Evolutionary conservation across 768 basidiomycete genomes (phyloP), one percentile per base, ranked within the genome.

Genomic region (Hygrophorus pudorinus): DNA sequence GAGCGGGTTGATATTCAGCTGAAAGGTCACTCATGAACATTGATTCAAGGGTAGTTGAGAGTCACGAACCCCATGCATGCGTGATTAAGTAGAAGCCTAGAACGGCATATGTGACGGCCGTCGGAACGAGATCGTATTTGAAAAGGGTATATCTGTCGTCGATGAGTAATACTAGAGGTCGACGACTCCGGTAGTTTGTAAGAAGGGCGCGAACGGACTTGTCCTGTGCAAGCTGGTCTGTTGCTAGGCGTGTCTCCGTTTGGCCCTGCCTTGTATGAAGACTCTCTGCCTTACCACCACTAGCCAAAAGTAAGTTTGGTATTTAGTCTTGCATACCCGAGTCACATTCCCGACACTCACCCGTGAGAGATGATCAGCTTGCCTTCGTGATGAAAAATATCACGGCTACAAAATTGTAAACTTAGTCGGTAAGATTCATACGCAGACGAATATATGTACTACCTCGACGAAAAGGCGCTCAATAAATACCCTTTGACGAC

Each of bases 311-410:
- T 37, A 32, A 51, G 36, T 33, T 34, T n/a, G 17, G 9, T 28
- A 39, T 17, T 30, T 27, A n/a, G 21, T 17, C 42, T 45, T 42
- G 46, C 31, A 44, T 13, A 9, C 13, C 20, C 21, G 27, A 37
- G 10, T 33, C 28, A 14, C 7, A 7, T 13, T n/a, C 6, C 6
- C 34, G 43, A 42, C n/a, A 56, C 74, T 44, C 49, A 90, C 87
- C 85, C 88, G 58, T 91, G 87, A 6, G 87, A 91, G 40, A 91
- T 76, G 35, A 91, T 86, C 4, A 87, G 55, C 49, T 66, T 76
- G 12, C 88, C 87, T 12, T 59, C 67, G 33, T 79, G 72, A 37
- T 70, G 64, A 52, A 83, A 89, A 12, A 66, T 53, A 53, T 91
- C 87, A 8, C 83, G 81, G 38, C 87, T 89, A 48, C 9, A 43